These are phyloP conservation scores for Boletus eberwhitei DNA, from an alignment of 768 basidiomycete species.

Conservation along the genomic window DNA sequence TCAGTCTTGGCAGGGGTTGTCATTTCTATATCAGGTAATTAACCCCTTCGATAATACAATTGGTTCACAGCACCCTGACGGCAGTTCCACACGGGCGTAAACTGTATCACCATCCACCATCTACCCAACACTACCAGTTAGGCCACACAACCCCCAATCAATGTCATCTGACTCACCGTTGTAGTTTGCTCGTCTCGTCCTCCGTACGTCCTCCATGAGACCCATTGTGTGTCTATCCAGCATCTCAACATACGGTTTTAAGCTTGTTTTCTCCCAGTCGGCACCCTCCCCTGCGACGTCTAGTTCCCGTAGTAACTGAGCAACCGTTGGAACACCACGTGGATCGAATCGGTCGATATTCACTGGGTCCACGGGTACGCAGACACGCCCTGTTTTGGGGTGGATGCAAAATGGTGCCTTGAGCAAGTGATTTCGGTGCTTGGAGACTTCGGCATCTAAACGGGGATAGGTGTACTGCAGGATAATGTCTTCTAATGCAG, in stretches of 20 bases:
- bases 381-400: constrained; percentile 93
- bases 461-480: constrained; percentile 95
- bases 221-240: constrained; percentile 65
- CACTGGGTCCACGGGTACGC: constrained; percentile 84
- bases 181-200: constrained; percentile 17
- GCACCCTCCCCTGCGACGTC: constrained; percentile 52
- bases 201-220: constrained; percentile 32
- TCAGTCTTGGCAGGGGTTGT: constrained; percentile 3
- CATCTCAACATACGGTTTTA: constrained; percentile 88
- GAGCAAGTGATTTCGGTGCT: constrained; percentile 94
- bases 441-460: constrained; percentile 95
- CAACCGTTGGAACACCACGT: constrained; percentile 79
- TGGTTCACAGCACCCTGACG: not conserved
- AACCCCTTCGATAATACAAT: not conserved
- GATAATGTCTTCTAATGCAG: constrained; percentile 80
- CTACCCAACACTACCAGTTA: constrained; percentile 9
- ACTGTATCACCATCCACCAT: constrained; percentile 26
- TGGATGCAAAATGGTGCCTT: constrained; percentile 98
- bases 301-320: constrained; percentile 77
- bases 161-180: constrained; percentile 10
- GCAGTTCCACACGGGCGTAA: not conserved
- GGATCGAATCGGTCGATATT: constrained; percentile 82
- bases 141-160: not conserved
- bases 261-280: constrained; percentile 86
- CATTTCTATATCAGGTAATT: constrained; percentile 1